Evolutionary conservation across 306 rosid species (phyloP), one percentile per base, ranked within the genome.

Genomic region (Alnus rubra): DNA sequence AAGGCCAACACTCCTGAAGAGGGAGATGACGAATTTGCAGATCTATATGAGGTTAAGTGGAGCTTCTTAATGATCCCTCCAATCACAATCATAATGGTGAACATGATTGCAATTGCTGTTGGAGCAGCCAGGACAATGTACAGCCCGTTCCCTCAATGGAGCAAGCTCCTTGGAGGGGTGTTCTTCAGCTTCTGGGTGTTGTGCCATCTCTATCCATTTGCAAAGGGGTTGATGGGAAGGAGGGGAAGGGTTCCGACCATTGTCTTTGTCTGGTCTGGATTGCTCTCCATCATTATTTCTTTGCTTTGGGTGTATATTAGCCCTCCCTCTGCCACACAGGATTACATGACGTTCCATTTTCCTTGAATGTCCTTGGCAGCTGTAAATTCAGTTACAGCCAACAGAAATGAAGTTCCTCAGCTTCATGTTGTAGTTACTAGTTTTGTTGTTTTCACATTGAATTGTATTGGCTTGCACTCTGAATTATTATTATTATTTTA

Each of bases 31-130:
- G 98, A 91, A 55, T 93, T 87, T 53, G 94, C 92, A 1, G 98
- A 93, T 35, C 93, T 93, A 1, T 93, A 93, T 55, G 86, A 62
- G 58, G 96, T 93, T 28, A 91, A 87, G 50, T 93, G 98, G 98
- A 93, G 98, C 88, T 91, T 93, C 65, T 74, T 91, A 47, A 93
- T 93, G 98, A 45, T 93, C n/a, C 94, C 96, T 76, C 98, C 98
- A 14, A 87, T 93, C 54, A 91, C 92, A 44, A 93, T 91, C 18
- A 91, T 93, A 88, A 86, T 91, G 94, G 98, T 93, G 88, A 93
- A 93, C 78, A 51, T 71, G 80, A 91, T 93, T 64, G 96, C 92
- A 23, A 89, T 93, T 60, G 98, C 91, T 30, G 92, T 91, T 14
- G 98, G 94, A 31, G 89, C 87, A 31, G 92, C 92, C 7, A 93